A percentile compares a stretch with the other conserved stretches of the same genome.
phyloP scores from a whole-genome alignment of 768 basidiomycete genomes.

The Suillus fuscotomentosus region DNA sequence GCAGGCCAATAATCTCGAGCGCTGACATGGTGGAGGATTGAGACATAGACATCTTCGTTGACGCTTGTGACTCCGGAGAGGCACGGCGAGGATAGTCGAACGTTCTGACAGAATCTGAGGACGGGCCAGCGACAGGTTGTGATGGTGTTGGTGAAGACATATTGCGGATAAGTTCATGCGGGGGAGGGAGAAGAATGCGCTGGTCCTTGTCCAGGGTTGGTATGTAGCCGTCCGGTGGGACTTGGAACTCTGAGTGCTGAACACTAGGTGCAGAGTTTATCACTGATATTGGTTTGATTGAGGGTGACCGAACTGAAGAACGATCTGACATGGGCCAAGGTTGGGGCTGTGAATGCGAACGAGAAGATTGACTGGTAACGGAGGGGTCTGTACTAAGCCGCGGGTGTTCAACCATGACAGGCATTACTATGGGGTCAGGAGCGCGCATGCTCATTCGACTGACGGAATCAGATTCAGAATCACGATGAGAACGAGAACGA shows the following conservation, averaged over 20 bases:
- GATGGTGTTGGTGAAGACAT: constrained; percentile 29
- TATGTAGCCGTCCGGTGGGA: constrained; percentile 51
- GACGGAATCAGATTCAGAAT: constrained; percentile 12
- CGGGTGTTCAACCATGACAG: constrained; percentile 13
- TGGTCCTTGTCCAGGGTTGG: constrained; percentile 40
- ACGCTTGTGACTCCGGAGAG: constrained; percentile 29
- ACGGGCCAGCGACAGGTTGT: constrained; percentile 18
- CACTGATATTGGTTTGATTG: constrained; percentile 16
- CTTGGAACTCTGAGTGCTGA: constrained; percentile 19
- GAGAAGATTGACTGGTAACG: constrained; percentile 15
- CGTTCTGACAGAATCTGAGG: constrained; percentile 15
- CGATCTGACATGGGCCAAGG: constrained; percentile 14
- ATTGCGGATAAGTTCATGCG: constrained; percentile 41
- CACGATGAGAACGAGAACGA: constrained; percentile 19
- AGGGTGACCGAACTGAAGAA: constrained; percentile 11
- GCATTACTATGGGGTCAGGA: constrained; percentile 12
- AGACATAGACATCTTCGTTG: constrained; percentile 24
- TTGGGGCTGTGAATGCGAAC: constrained; percentile 15
- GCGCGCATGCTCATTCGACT: constrained; percentile 14
- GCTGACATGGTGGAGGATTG: constrained; percentile 30
- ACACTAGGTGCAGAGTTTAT: constrained; percentile 19
- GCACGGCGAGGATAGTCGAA: constrained; percentile 26
- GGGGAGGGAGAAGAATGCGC: constrained; percentile 47
- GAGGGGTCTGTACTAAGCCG: constrained; percentile 12
- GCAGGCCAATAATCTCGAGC: constrained; percentile 30